These are phyloP conservation scores for Oryza punctata DNA, from an alignment of 176 grass and related monocot species.

Conservation along the genomic window DNA sequence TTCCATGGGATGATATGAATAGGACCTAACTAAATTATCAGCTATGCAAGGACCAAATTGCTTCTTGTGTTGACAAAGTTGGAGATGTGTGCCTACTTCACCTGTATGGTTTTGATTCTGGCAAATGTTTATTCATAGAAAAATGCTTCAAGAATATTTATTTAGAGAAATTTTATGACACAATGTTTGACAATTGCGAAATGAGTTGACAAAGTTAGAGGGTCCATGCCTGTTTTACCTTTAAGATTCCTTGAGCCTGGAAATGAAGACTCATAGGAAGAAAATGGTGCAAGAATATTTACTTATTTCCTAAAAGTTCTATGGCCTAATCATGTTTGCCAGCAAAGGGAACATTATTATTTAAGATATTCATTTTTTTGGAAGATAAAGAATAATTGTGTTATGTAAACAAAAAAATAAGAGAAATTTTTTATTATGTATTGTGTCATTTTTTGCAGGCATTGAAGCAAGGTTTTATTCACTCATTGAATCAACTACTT, in stretches of 20 bases:
- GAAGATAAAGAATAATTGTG: background rate
- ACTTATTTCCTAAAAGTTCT: background rate
- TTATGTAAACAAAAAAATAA: too few relatives aligned
- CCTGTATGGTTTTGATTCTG: background rate
- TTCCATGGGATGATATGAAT: background rate
- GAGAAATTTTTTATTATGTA: slow-evolving; percentile 23
- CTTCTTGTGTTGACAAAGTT: slow-evolving; percentile 2
- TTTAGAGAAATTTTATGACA: too few relatives aligned
- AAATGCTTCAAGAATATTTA: background rate
- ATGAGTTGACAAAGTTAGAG: slow-evolving; percentile 13
- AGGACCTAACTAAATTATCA: background rate
- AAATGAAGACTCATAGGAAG: background rate
- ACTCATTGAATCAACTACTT: slow-evolving; percentile 52
- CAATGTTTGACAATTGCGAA: background rate
- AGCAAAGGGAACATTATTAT: background rate
- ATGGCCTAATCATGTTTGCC: slow-evolving; percentile 10
- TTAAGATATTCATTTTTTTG: background rate
- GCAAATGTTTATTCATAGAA: background rate
- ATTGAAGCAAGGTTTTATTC: slow-evolving; percentile 52
- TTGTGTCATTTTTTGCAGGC: slow-evolving; percentile 47
- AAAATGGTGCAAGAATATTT: slow-evolving; percentile 6
- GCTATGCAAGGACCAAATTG: background rate
- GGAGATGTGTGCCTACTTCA: background rate
- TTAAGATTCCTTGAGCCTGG: background rate
- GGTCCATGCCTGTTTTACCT: background rate